Base-by-base conservation (phyloP, 1,284 basidiomycete species). In the Pseudozyma sp. region DNA sequence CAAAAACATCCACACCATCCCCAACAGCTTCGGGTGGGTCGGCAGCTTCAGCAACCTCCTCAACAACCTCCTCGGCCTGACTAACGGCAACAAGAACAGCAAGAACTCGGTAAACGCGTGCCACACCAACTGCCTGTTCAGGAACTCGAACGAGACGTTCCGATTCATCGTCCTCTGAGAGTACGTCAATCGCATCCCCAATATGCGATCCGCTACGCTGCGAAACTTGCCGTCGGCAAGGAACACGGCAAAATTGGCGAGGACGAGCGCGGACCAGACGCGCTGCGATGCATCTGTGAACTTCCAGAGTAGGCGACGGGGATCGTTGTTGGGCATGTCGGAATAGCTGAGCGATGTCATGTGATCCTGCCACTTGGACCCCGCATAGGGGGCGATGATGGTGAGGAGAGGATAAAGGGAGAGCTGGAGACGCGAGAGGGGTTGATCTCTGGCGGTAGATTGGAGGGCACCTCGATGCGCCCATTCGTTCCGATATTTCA, bases 51-150 rank as follows among this genome's bases (percentile, higher is more conserved):
- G 84, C 42, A 91, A 65, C 34, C 89, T 88, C 48, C 90, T 88
- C 35, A 92, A 70, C 37, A 86, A 29, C 90, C 86, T 44, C 87
- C 87, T 72, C 88, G 90, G 43, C 74, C 90, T 90, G 73, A 98
- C 86, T 37, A 97, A 88, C 0, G 97, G 97, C 3, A 99, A 87
- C 7, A 95, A 86, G 86, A 98, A 98, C 45, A 99, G 87, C 30
- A 98, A 87, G 85, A 99, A 98, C 88, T 99, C 96, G 1, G 96
- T 99, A 84, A 99, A 96, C 1, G 94, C 92, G 83, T 96, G 93
- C 97, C 97, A 99, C 55, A 99, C 96, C 88, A 99, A 92, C 85
- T 99, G 97, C 60, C 97, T 91, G 80, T 99, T 98, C 91, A 99
- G 94, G 81, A 95, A 99, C 84, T 99, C 97, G 85, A 98, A 99